Evolutionary conservation across 805 yeast genomes (phyloP), one percentile per base, ranked within the genome.

Genomic region (Cephaloascus albidus): DNA sequence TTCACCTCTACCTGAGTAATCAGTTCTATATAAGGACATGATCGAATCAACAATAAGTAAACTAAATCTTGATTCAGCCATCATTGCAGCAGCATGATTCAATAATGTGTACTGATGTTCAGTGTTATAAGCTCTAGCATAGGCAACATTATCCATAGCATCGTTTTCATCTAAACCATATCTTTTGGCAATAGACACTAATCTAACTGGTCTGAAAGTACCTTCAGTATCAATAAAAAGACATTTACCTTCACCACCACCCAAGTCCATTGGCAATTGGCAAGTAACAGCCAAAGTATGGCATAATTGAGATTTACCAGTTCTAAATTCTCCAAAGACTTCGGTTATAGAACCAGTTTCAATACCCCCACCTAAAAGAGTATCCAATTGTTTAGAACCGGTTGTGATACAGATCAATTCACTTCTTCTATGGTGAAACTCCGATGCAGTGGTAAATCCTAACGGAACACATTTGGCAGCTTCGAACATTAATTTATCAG

Each of bases 201-300:
- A 68, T 51, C 98, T 74, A 35, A 81, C 82, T 1, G 97, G 97
- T 55, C 98, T 74, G 58, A 93, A 93, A 2, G 98, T 93, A 16
- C 97, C 96, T 57, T 90, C 98, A 0, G 97, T 90, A 54, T 93
- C 98, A 44, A 93, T 89, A 56, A 85, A 93, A 40, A 93, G 68
- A 59, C 97, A 90, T 61, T 93, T 88, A 27, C 98, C 98, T 64
- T 93, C 98, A 38, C 96, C 98, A 44, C 98, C 98, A 33, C 97
- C 97, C 83, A 85, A 82, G 55, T 89, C 97, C 38, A 90, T 76
- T 3, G 97, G 97, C 40, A 93, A 68, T 60, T 90, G 98, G 58
- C 97, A 90, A 2, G 97, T 90, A 4, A 93, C 96, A 0, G 97
- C 96, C 40, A 93, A 70, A 2, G 97, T 93, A 57, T 93, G 98